Evolutionary conservation across 2,329 filamentous ascomycete species (phyloP).

Genomic region (Dothistroma pini): DNA sequence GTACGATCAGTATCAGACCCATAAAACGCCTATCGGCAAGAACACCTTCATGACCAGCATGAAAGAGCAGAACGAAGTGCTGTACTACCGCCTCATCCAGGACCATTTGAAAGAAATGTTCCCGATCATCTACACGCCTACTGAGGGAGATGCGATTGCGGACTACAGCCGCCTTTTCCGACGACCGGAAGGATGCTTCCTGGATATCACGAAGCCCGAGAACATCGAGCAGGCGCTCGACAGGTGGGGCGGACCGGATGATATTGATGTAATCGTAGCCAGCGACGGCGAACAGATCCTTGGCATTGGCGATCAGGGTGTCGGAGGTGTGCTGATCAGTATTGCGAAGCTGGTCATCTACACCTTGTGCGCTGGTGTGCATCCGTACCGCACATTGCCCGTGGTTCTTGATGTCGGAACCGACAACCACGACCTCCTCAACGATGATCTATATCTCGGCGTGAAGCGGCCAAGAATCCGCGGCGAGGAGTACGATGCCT

Average conservation of each 20-base stretch:
- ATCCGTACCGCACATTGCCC: constrained; percentile 72
- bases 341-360: constrained; percentile 79
- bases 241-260: constrained; percentile 65
- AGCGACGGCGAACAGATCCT: constrained; percentile 71
- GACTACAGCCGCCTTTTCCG: constrained; percentile 78
- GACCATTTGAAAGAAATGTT: constrained; percentile 85
- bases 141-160: constrained; percentile 82
- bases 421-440: constrained; percentile 69
- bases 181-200: constrained; percentile 73
- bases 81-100: constrained; percentile 75
- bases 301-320: constrained; percentile 85
- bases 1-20: constrained; percentile 71
- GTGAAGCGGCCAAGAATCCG: constrained; percentile 62
- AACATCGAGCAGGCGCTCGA: constrained; percentile 63
- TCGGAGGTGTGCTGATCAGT: constrained; percentile 79
- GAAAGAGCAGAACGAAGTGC: constrained; percentile 79
- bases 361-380: constrained; percentile 81
- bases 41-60: constrained; percentile 85
- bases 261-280: constrained; percentile 85
- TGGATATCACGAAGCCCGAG: constrained; percentile 68
- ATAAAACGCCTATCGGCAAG: constrained; percentile 66
- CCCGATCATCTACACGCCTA: constrained; percentile 84
- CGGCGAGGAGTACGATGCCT: constrained; percentile 70
- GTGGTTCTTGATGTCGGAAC: constrained; percentile 86
- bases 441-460: constrained; percentile 77